Evolutionary conservation across 1,284 basidiomycete genomes (phyloP).

Genomic region (Stereum hirsutum): DNA sequence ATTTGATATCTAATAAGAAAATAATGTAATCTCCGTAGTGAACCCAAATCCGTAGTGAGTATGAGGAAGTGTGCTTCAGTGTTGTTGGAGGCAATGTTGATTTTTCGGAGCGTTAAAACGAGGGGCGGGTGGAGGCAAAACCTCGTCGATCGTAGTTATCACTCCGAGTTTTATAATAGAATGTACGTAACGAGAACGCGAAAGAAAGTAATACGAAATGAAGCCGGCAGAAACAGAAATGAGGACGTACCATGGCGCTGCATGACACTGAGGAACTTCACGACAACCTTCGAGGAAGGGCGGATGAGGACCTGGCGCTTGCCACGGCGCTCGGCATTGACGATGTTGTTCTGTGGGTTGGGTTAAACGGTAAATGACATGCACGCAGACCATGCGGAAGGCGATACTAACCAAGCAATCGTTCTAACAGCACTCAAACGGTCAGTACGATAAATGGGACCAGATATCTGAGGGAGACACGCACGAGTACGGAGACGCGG

Average conservation of each 20-base stretch:
- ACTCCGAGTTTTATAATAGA: constrained; percentile 33
- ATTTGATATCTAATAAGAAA: constrained; percentile 7
- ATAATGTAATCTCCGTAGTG: constrained; percentile 46
- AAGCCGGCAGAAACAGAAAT: neutral
- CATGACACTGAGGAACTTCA: constrained; percentile 96
- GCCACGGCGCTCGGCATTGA: constrained; percentile 96
- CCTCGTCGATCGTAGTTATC: constrained; percentile 67
- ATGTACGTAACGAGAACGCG: neutral
- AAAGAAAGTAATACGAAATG: neutral
- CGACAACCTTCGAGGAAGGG: constrained; percentile 92
- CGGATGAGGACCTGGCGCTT: constrained; percentile 97
- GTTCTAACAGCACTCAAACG: constrained; percentile 37
- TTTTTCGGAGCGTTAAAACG: constrained; percentile 71
- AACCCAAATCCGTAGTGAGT: constrained; percentile 36
- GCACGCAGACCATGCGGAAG: neutral
- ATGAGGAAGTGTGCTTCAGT: constrained; percentile 36
- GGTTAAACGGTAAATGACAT: constrained; percentile 1
- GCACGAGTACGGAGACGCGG: constrained; percentile 75
- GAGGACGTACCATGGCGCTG: constrained; percentile 84
- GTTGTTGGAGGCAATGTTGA: constrained; percentile 35
- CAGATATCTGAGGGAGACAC: constrained; percentile 19
- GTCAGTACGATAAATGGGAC: constrained; percentile 3
- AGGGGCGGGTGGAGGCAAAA: constrained; percentile 42
- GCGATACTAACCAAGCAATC: constrained; percentile 60
- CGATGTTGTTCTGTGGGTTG: constrained; percentile 75